A percentile compares a stretch with the other conserved stretches of the same genome.
Conservation (phyloP, 176 grass and related monocot species). For the Cocos nucifera region DNA sequence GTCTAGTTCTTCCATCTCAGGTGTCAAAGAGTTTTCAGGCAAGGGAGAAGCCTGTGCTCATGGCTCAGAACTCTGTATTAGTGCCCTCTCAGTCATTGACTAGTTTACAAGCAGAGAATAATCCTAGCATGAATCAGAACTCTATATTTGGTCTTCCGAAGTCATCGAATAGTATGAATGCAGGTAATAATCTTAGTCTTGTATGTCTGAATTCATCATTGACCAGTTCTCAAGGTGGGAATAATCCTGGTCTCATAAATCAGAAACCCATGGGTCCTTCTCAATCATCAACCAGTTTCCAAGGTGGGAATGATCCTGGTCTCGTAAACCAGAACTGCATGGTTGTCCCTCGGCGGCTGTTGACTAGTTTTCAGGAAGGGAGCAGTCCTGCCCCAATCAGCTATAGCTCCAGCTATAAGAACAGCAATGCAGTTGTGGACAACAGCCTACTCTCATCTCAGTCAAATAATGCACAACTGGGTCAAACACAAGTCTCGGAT, state of each 20-base stretch:
- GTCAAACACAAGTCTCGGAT: conserved; percentile 42
- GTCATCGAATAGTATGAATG: conserved; percentile 30
- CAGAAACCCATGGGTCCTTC: conserved; percentile 36
- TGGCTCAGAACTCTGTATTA: conserved; percentile 32
- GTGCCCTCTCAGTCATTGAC: conserved; percentile 36
- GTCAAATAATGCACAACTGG: conserved; percentile 53
- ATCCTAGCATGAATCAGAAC: background rate
- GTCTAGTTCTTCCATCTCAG: conserved; percentile 65
- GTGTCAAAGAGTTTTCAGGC: conserved; percentile 45
- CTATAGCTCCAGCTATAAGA: conserved; percentile 37
- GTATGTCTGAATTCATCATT: conserved; percentile 35
- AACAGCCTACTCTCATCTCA: conserved; percentile 41
- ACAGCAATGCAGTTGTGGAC: conserved; percentile 31
- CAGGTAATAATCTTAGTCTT: conserved; percentile 30
- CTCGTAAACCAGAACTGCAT: conserved; percentile 1
- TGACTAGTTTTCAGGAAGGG: conserved; percentile 29
- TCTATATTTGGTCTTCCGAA: conserved; percentile 15
- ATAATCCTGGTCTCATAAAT: conserved; percentile 27
- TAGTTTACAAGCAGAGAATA: conserved; percentile 11
- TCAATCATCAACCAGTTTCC: conserved; percentile 17
- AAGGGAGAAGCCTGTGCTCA: conserved; percentile 27
- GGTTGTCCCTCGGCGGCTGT: background rate
- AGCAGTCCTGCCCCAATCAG: conserved; percentile 26
- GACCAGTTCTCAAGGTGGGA: conserved; percentile 41
- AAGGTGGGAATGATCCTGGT: too few relatives aligned